Evolutionary conservation across 2,329 filamentous ascomycete species (phyloP), one percentile per base, ranked within the genome.

Genomic region (Ceratocystiopsis sp.): DNA sequence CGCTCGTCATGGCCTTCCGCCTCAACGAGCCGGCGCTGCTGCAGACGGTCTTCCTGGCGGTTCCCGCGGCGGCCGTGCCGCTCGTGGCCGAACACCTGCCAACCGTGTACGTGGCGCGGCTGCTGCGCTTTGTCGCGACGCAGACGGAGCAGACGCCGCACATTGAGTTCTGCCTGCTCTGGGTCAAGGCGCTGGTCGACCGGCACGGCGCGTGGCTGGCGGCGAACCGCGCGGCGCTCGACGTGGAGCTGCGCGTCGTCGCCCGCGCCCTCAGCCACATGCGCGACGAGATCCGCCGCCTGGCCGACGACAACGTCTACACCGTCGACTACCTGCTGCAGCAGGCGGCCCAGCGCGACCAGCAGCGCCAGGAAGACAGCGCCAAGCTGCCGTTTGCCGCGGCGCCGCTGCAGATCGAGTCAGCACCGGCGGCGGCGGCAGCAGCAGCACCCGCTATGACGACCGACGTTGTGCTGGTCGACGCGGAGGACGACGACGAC

Each of bases 1-100:
- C 91, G 1, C 67, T 98, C 7, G 78, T 95, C 49, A 98, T 98
- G 91, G 82, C 87, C 1, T 98, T 98, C 69, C 81, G 93, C 7
- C 77, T 98, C 46, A 95, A 94, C 62, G 84, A 93, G 59, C 71
- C 77, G 5, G 75, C 78, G 18, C 69, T 98, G 39, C 76, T 95
- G 48, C 81, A 82, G 52, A 77, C 78, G 43, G 84, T 95, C 16
- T 96, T 94, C 63, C 80, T 93, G 61, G 73, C 75, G 2, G 80
- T 89, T 19, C 87, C 91, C 1, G 68, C 80, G 37, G 61, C 67
- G 2, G 80, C 89, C 50, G 82, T 96, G 39, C 56, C 73, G 1
- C 73, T 93, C 10, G 78, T 93, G 0, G 83, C 93, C 19, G 77
- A 75, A 42, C 75, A 81, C 32, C 64, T 95, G 35, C 91, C 91